Evolutionary conservation across 2,329 filamentous ascomycete species (phyloP).

Genomic region (Sporothrix luriei): DNA sequence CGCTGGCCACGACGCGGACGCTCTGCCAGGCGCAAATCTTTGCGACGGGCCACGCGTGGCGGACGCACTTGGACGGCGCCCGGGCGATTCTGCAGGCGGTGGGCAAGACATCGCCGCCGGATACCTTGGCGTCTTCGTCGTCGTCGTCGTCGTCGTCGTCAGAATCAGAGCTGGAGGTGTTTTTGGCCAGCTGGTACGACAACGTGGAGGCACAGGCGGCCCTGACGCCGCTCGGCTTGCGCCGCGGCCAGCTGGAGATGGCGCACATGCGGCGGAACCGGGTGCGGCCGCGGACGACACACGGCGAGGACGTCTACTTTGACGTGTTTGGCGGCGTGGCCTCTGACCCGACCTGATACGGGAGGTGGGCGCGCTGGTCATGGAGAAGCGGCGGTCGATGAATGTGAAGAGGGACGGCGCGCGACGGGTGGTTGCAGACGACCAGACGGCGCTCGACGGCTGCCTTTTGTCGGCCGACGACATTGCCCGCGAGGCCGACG

Average conservation of each 20-base stretch:
- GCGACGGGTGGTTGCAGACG: background rate
- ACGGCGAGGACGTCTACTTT: constrained; percentile 28
- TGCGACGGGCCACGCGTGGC: constrained; percentile 29
- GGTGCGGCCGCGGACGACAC: background rate
- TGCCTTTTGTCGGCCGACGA: constrained; percentile 28
- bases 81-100: constrained; percentile 29
- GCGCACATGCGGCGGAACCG: background rate
- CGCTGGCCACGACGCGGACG: constrained; percentile 31
- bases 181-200: constrained; percentile 33
- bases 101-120: background rate
- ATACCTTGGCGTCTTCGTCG: background rate
- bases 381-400: constrained; percentile 25
- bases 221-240: constrained; percentile 28
- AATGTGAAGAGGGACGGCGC: background rate
- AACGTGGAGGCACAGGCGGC: constrained; percentile 31
- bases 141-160: background rate
- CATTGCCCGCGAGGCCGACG: constrained; percentile 30
- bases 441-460: background rate
- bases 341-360: constrained; percentile 33
- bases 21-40: constrained; percentile 32
- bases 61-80: constrained; percentile 31
- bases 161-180: constrained; percentile 9
- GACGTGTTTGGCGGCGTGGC: constrained; percentile 34
- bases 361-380: constrained; percentile 31
- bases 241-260: constrained; percentile 28